Evolutionary conservation across 108 stramenopile species (phyloP), one percentile per base, ranked within the genome.

Genomic region (Parmales sp.): DNA sequence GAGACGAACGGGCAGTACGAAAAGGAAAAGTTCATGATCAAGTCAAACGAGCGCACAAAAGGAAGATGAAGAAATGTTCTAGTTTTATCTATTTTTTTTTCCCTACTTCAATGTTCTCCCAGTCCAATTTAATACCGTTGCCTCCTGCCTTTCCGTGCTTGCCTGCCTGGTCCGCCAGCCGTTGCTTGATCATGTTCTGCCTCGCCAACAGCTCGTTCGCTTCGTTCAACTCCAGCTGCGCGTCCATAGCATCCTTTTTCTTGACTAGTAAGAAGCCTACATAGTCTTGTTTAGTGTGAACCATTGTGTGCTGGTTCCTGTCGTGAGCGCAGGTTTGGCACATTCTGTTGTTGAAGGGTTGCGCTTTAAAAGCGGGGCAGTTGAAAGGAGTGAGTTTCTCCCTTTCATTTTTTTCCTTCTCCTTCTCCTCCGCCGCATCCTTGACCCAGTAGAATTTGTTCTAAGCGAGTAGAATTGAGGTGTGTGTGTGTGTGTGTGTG

Each of bases 1-100:
- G 73, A 37, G 9, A 85, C 89, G 71, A 88, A 90, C 70, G 88
- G 90, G 31, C 77, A 81, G 2, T 86, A 90, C 71, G 74, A 74
- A 38, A 80, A 78, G 73, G 80, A 66, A 18, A 79, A 88, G 8
- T 89, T 54, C 46, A 89, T 88, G 87, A 60, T 90, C 25, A 84
- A 86, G 72, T 84, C 82, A 54, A 88, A 90, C 68, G 69, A 78
- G 44, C 67, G 87, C 38, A 89, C 86, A 13, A 86, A 88, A 75
- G 88, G 87, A 37, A 73, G 80, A 48, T 88, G 76, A 37, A n/a
- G n/a, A n/a, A n/a, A n/a, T n/a, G n/a, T n/a, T n/a, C n/a, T n/a
- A n/a, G n/a, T n/a, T n/a, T n/a, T n/a, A n/a, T n/a, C n/a, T n/a
- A n/a, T n/a, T n/a, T n/a, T n/a, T n/a, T n/a, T n/a, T n/a, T n/a